Conservation (phyloP, 306 rosid genomes). For the Clitoria ternatea region DNA sequence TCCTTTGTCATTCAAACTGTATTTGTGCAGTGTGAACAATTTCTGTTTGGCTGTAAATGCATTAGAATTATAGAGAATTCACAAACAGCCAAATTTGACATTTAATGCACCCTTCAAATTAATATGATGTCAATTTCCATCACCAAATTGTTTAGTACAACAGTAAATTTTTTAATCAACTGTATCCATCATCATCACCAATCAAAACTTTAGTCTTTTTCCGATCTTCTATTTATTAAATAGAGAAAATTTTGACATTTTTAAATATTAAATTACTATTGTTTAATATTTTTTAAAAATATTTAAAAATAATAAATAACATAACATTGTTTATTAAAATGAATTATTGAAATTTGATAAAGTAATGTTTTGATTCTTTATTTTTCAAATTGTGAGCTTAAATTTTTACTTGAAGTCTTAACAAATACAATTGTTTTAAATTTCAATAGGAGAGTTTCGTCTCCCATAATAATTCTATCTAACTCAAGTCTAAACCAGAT, state of each 20-base stretch:
- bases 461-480: too few species aligned
- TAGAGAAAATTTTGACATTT: background rate
- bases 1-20: constrained; percentile 22
- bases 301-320: background rate
- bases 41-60: constrained; percentile 32
- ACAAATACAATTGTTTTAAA: too few species aligned
- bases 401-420: too few species aligned
- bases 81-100: constrained; percentile 34
- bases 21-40: constrained; percentile 33
- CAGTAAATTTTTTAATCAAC: background rate
- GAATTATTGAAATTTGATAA: background rate
- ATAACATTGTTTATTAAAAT: background rate
- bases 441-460: too few species aligned
- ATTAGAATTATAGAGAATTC: constrained; percentile 30
- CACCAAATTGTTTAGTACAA: background rate
- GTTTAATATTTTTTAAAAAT: background rate
- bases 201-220: background rate
- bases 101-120: constrained; percentile 30
- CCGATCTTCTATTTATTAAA: background rate
- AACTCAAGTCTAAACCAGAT: too few species aligned
- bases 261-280: too few species aligned
- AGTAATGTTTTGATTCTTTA: too few species aligned
- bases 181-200: background rate
- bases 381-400: too few species aligned
- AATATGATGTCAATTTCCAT: background rate